These are phyloP conservation scores for Chondrostereum purpureum DNA, from an alignment of 1,284 basidiomycete species.

Conservation along the genomic window DNA sequence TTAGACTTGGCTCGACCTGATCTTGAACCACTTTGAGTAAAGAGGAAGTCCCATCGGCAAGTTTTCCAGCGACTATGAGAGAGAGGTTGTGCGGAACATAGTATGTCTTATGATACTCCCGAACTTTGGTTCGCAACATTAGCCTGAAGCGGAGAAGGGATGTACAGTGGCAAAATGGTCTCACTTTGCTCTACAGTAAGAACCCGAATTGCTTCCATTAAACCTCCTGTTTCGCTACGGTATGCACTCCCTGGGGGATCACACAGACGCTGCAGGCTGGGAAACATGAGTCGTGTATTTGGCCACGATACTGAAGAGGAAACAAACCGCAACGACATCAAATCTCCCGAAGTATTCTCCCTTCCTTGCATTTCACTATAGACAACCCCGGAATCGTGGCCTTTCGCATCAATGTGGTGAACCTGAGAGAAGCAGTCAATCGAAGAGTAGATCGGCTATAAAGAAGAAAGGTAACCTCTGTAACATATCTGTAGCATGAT, in stretches of 20 bases:
- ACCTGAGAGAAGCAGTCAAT: constrained; percentile 41
- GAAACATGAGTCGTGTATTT: constrained; percentile 10
- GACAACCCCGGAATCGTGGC: constrained; percentile 93
- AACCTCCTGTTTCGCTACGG: constrained; percentile 92
- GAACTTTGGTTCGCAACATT: constrained; percentile 44
- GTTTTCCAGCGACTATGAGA: constrained; percentile 75
- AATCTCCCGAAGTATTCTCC: constrained; percentile 86
- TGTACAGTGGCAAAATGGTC: constrained; percentile 15
- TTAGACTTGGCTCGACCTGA: constrained; percentile 76
- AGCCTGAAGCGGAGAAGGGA: constrained; percentile 1
- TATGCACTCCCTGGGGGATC: constrained; percentile 86
- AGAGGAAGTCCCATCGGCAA: constrained; percentile 63
- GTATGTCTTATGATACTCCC: constrained; percentile 84
- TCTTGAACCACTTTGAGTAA: constrained; percentile 75
- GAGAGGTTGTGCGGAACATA: constrained; percentile 95
- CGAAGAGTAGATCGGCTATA: background rate
- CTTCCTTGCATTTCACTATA: constrained; percentile 98
- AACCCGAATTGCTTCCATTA: constrained; percentile 87
- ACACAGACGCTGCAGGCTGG: constrained; percentile 71
- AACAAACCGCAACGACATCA: constrained; percentile 79
- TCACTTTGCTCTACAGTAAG: constrained; percentile 88
- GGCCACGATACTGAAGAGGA: background rate
- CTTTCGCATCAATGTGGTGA: constrained; percentile 88
- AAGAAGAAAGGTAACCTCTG: constrained; percentile 54
- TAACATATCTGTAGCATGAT: constrained; percentile 53